phyloP scores from a whole-genome alignment of 495 filamentous ascomycete genomes.

The Ramalina intermedia region DNA sequence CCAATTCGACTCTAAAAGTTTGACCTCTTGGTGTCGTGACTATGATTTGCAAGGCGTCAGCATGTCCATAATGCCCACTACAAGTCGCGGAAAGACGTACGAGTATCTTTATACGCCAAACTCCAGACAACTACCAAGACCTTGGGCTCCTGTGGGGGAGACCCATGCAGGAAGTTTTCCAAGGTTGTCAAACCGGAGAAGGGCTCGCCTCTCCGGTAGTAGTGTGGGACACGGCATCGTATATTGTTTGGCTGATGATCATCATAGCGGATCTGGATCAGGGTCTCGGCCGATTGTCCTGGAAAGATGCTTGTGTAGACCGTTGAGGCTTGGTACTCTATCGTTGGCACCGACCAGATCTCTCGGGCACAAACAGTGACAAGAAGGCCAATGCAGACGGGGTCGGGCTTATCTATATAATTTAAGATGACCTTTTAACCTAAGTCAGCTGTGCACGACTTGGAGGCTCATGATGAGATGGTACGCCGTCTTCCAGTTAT shows the following conservation, averaged over 20 bases:
- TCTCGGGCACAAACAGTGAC: slow-evolving; percentile 14
- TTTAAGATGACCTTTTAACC: too few relatives aligned
- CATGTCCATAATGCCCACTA: neutral
- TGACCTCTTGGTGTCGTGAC: slow-evolving; percentile 32
- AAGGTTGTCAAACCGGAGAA: slow-evolving; percentile 29
- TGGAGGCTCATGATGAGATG: too few relatives aligned
- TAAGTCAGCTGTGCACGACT: too few relatives aligned
- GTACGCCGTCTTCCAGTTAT: too few relatives aligned
- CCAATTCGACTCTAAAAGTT: slow-evolving; percentile 32
- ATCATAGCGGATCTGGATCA: slow-evolving; percentile 26
- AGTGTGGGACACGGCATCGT: slow-evolving; percentile 25
- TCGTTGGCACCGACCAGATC: neutral
- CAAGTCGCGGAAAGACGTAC: slow-evolving; percentile 2
- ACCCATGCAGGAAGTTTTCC: slow-evolving; percentile 29
- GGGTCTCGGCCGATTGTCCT: slow-evolving; percentile 15
- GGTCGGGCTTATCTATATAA: neutral
- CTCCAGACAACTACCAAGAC: slow-evolving; percentile 34
- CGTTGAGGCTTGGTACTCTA: slow-evolving; percentile 9
- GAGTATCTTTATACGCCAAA: slow-evolving; percentile 27
- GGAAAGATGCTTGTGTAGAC: slow-evolving; percentile 32
- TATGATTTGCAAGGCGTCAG: neutral
- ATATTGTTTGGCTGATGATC: slow-evolving; percentile 24
- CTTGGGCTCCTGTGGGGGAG: slow-evolving; percentile 22
- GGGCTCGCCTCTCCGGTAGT: slow-evolving; percentile 18
- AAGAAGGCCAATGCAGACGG: slow-evolving; percentile 14